Evolutionary conservation across 306 rosid species (phyloP).

Genomic region (Styphnolobium japonicum): DNA sequence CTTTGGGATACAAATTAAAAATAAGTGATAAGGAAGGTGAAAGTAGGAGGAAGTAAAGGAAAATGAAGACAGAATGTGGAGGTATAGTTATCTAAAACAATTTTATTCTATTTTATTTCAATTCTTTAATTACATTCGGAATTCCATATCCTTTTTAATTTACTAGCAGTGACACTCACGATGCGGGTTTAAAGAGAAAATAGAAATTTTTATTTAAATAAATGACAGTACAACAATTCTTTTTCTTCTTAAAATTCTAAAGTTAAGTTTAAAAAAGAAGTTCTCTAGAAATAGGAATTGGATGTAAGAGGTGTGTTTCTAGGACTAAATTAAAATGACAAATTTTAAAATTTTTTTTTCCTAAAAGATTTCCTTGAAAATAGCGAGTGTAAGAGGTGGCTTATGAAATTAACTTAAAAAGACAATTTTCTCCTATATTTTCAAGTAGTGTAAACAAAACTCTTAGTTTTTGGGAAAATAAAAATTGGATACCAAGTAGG

Average conservation of each 20-base stretch:
- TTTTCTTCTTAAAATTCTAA: neutral
- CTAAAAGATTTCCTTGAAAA: no score
- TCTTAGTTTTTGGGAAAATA: neutral
- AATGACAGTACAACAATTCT: neutral
- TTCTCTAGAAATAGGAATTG: neutral
- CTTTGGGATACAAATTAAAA: neutral
- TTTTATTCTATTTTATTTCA: neutral
- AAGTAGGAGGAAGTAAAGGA: neutral
- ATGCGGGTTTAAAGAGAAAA: neutral
- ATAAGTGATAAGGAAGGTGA: neutral
- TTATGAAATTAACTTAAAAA: neutral
- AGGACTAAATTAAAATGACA: no score
- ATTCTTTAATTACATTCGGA: neutral
- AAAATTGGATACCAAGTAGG: neutral
- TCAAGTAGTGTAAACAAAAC: neutral
- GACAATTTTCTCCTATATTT: conserved; percentile 1
- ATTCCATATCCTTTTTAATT: neutral
- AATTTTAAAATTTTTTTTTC: no score
- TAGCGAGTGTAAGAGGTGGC: neutral
- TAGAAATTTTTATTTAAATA: neutral
- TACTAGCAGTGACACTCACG: neutral
- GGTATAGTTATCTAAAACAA: neutral
- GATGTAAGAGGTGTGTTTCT: neutral
- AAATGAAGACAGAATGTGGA: neutral
- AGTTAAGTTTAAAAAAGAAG: neutral